phyloP scores from a whole-genome alignment of 2,329 filamentous ascomycete genomes.

The Diaporthe velutina region DNA sequence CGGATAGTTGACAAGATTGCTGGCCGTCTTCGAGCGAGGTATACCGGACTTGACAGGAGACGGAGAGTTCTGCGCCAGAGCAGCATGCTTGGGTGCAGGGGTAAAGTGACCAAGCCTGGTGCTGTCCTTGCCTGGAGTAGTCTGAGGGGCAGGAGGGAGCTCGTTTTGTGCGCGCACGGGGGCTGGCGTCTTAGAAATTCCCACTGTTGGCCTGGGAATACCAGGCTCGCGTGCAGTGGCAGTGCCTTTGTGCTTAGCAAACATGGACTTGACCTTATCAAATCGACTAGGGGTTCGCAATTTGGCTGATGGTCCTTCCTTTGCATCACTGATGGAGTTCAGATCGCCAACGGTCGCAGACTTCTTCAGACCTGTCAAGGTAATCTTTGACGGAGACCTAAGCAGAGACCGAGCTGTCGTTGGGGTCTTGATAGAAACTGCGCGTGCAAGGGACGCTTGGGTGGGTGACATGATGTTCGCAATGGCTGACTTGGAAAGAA shows the following conservation, averaged over 20 bases:
- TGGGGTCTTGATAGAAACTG: slow-evolving; percentile 66
- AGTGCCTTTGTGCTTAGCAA: slow-evolving; percentile 57
- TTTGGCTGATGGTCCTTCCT: slow-evolving; percentile 51
- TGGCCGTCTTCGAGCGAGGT: slow-evolving; percentile 56
- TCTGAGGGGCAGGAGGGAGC: slow-evolving; percentile 65
- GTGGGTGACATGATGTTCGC: slow-evolving; percentile 81
- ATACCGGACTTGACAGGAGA: slow-evolving; percentile 67
- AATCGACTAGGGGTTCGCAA: slow-evolving; percentile 64
- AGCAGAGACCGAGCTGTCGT: slow-evolving; percentile 59
- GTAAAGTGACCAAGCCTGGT: slow-evolving; percentile 86
- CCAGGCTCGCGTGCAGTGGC: slow-evolving; percentile 58
- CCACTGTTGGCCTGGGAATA: slow-evolving; percentile 58
- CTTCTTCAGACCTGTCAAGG: slow-evolving; percentile 58
- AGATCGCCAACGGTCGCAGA: slow-evolving; percentile 65
- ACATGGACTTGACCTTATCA: slow-evolving; percentile 70
- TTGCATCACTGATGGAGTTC: slow-evolving; percentile 47
- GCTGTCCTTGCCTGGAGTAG: slow-evolving; percentile 76
- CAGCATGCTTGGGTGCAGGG: slow-evolving; percentile 71
- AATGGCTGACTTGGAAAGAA: slow-evolving; percentile 62
- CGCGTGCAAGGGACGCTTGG: slow-evolving; percentile 77
- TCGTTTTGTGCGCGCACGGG: slow-evolving; percentile 63
- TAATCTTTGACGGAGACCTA: slow-evolving; percentile 67
- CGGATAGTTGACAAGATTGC: slow-evolving; percentile 50
- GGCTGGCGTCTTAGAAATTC: slow-evolving; percentile 61
- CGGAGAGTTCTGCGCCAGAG: slow-evolving; percentile 63